These are phyloP conservation scores for Talaromyces verruculosus DNA, from an alignment of 2,329 filamentous ascomycete species.

Conservation along the genomic window DNA sequence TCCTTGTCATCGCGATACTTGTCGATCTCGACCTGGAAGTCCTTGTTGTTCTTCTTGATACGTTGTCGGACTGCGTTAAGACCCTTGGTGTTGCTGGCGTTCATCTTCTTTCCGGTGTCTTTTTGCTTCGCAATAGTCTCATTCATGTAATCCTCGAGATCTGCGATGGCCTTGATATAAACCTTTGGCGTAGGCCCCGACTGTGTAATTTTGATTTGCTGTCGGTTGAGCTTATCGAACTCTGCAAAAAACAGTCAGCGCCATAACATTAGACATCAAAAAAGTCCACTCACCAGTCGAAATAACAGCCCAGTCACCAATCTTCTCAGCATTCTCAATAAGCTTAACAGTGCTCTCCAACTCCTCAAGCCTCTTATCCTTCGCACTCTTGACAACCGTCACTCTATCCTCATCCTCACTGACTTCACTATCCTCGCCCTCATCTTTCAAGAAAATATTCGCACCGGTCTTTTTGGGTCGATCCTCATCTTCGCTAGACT, in stretches of 20 bases:
- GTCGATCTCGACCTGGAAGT: constrained; percentile 84
- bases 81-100: constrained; percentile 87
- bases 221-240: constrained; percentile 90
- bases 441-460: constrained; percentile 78
- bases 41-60: constrained; percentile 98
- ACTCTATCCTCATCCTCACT: constrained; percentile 81
- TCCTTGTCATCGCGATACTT: constrained; percentile 83
- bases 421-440: constrained; percentile 70
- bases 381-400: constrained; percentile 91
- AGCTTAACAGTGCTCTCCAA: constrained; percentile 83
- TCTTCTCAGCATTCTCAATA: constrained; percentile 97
- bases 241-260: constrained; percentile 53
- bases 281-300: constrained; percentile 66
- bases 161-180: constrained; percentile 89
- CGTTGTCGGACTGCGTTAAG: constrained; percentile 97
- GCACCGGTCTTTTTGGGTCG: constrained; percentile 68
- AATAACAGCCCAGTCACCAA: constrained; percentile 94
- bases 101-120: constrained; percentile 97
- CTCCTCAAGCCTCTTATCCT: constrained; percentile 95
- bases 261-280: not conserved
- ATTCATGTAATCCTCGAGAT: constrained; percentile 91
- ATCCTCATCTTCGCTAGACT: constrained; percentile 51
- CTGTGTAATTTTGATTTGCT: constrained; percentile 74
- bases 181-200: constrained; percentile 79
- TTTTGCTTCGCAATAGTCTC: constrained; percentile 95